Base-by-base conservation (phyloP, 345 rosid genomes). In the Citrus reticulata region DNA sequence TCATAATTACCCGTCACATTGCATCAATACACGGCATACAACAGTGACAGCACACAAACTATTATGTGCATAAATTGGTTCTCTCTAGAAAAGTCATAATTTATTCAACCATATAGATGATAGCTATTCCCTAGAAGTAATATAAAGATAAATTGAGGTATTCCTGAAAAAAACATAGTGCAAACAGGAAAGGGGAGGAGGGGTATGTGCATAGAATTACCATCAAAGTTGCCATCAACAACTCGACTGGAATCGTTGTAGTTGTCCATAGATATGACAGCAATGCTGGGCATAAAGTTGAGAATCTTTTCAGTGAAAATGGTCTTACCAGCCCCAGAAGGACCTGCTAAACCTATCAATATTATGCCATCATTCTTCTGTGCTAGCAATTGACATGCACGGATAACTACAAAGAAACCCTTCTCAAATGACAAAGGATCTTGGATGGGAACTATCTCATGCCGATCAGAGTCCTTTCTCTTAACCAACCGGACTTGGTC, bases 301-400 rank as follows among this genome's bases (percentile, higher is more conserved):
- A 89, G 89, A 54, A 94, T 91, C 95, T 93, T 96, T 80, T 96
- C 98, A 2, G 99, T 90, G 58, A 96, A 92, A 24, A 96, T 87
- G 14, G 98, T 91, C 92, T 96, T 96, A 79, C 99, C 99, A n/a
- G 99, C 98, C 75, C 99, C 99, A 79, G 99, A 96, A 79, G 99
- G 99, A 61, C 99, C 99, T 34, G 99, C 98, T 59, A 96, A 82
- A 10, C 98, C 99, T 69, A 94, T 88, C 89, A 94, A 74, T 80
- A 91, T 85, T 5, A 96, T 90, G 81, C 98, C 97, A 57, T 96
- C 93, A 78, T 92, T 94, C 84, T 87, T 92, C 83, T 96, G 98
- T 42, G 93, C 92, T 29, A 94, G 85, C 89, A 94, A 78, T 69
- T 96, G 99, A 86, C 98, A 90, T 7, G 97, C 97, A 16, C 98